A percentile compares a stretch with the other conserved stretches of the same genome.
These are phyloP conservation scores for Cryptosporidium felis DNA, from an alignment of 169 alveolate genomes.

Conservation along the genomic window DNA sequence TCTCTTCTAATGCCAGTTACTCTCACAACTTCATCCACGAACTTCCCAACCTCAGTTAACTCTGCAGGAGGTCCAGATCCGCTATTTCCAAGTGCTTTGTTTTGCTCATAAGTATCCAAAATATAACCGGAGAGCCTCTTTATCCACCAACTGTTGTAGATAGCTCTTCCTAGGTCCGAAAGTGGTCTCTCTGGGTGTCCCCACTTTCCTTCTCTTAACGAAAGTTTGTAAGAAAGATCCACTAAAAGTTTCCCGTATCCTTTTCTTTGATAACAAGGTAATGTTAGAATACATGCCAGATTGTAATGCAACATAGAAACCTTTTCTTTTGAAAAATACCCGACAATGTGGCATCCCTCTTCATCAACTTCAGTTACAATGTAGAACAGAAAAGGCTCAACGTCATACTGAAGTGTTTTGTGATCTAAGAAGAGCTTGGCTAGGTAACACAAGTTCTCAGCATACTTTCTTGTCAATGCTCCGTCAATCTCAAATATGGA, in stretches of 20 bases:
- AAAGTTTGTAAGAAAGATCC: slow-evolving; percentile 88
- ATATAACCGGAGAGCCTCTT: slow-evolving; percentile 80
- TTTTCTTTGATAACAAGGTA: slow-evolving; percentile 90
- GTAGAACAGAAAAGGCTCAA: slow-evolving; percentile 88
- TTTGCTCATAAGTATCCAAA: neutral
- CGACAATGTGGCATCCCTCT: slow-evolving; percentile 90
- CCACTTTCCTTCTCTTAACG: slow-evolving; percentile 89
- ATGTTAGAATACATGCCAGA: slow-evolving; percentile 88
- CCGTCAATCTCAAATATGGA: slow-evolving; percentile 98
- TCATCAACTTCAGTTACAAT: slow-evolving; percentile 91
- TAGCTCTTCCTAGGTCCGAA: slow-evolving; percentile 95
- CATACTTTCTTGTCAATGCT: slow-evolving; percentile 87
- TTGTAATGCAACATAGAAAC: slow-evolving; percentile 82
- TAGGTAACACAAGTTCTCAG: slow-evolving; percentile 95
- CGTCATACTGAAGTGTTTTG: slow-evolving; percentile 89
- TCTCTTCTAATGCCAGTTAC: slow-evolving; percentile 58
- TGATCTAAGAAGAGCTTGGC: slow-evolving; percentile 97
- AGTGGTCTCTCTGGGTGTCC: slow-evolving; percentile 99
- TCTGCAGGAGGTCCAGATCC: neutral
- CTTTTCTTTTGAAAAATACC: slow-evolving; percentile 90
- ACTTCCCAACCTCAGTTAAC: neutral
- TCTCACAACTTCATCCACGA: slow-evolving; percentile 29
- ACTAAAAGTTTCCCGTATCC: slow-evolving; percentile 90
- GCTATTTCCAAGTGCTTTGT: neutral
- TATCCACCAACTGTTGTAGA: slow-evolving; percentile 96